These are phyloP conservation scores for Pyrenophora graminea DNA, from an alignment of 2,329 filamentous ascomycete species.

Conservation along the genomic window DNA sequence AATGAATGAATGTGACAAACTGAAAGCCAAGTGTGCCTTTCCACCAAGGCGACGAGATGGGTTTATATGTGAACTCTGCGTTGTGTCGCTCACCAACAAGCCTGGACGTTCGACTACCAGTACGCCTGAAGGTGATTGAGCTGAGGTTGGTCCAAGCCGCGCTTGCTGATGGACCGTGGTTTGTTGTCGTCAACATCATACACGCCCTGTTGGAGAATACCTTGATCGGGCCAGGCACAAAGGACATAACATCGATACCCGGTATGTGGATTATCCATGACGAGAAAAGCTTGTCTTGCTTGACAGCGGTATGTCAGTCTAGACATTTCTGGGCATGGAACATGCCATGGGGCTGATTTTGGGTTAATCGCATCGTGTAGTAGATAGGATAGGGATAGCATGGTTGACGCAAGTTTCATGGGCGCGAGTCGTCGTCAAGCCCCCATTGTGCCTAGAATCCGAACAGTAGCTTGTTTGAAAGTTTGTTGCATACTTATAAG, in stretches of 20 bases:
- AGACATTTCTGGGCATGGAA: slow-evolving; percentile 29
- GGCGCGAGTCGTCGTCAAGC: slow-evolving; percentile 24
- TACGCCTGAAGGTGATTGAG: slow-evolving; percentile 16
- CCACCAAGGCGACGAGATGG: slow-evolving; percentile 11
- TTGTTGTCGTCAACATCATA: slow-evolving; percentile 39
- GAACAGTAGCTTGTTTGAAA: slow-evolving; percentile 42
- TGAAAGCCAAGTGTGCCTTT: slow-evolving; percentile 23
- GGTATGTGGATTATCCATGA: slow-evolving; percentile 13
- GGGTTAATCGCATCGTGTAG: slow-evolving; percentile 41
- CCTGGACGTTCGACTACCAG: slow-evolving; percentile 4
- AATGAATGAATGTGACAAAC: slow-evolving; percentile 23
- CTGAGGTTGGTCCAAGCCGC: slow-evolving; percentile 18
- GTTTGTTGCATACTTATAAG: slow-evolving; percentile 36
- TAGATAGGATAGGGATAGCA: slow-evolving; percentile 15
- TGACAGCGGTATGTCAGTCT: neutral
- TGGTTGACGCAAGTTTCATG: slow-evolving; percentile 25
- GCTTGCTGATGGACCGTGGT: slow-evolving; percentile 24
- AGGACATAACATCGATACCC: slow-evolving; percentile 18
- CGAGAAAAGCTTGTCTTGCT: neutral
- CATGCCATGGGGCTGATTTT: slow-evolving; percentile 1
- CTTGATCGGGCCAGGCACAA: slow-evolving; percentile 25
- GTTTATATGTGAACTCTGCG: slow-evolving; percentile 29
- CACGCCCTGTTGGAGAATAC: slow-evolving; percentile 42
- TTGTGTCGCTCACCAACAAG: slow-evolving; percentile 6
- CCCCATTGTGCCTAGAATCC: slow-evolving; percentile 28